Evolutionary conservation across 2,329 filamentous ascomycete species (phyloP).

Genomic region (Leptographium galeiforme): DNA sequence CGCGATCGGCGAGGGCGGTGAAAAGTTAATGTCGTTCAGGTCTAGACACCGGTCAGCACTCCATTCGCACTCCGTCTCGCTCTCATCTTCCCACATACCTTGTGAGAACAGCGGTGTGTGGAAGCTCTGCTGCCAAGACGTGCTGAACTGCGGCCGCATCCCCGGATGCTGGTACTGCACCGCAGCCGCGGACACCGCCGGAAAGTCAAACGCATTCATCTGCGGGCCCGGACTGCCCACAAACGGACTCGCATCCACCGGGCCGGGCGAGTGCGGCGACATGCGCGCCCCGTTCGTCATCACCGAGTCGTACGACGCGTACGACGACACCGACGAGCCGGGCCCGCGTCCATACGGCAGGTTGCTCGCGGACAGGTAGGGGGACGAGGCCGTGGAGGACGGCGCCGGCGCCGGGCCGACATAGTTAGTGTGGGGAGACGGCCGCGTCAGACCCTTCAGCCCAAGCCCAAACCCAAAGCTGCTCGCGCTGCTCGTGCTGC

Average conservation of each 20-base stretch:
- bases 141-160: slow-evolving; percentile 12
- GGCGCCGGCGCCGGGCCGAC: slow-evolving; percentile 11
- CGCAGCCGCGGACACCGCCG: neutral
- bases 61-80: neutral
- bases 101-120: slow-evolving; percentile 10
- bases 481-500: slow-evolving; percentile 10
- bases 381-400: slow-evolving; percentile 11
- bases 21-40: slow-evolving; percentile 11
- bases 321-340: slow-evolving; percentile 12
- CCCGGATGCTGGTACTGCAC: slow-evolving; percentile 10
- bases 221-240: slow-evolving; percentile 11
- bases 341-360: slow-evolving; percentile 7
- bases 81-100: slow-evolving; percentile 1
- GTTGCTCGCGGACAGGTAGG: slow-evolving; percentile 8
- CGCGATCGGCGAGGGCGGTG: slow-evolving; percentile 12
- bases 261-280: slow-evolving; percentile 11
- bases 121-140: slow-evolving; percentile 12
- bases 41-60: slow-evolving; percentile 3
- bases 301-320: slow-evolving; percentile 12
- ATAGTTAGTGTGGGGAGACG: slow-evolving; percentile 14
- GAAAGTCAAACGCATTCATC: slow-evolving; percentile 11
- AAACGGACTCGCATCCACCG: slow-evolving; percentile 11
- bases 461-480: slow-evolving; percentile 13
- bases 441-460: slow-evolving; percentile 12
- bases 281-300: slow-evolving; percentile 8